Conservation (phyloP, 148 eudicot genomes). For the Polygonum aviculare region DNA sequence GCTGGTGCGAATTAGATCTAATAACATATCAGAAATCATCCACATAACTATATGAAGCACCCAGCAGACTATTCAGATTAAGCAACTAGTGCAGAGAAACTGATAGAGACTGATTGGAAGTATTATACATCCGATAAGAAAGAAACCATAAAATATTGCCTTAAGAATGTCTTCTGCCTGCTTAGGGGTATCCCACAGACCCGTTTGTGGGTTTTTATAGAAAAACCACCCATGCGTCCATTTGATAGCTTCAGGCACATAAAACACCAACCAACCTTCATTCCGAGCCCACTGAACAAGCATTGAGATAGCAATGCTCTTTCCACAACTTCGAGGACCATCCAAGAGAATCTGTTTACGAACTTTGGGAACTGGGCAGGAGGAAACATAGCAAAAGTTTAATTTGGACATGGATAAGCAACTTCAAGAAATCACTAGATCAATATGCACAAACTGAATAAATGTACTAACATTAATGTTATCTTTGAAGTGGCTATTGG, state of each 20-base stretch:
- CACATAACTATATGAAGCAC: background rate
- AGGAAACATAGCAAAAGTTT: background rate
- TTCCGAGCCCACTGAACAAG: constrained; percentile 97
- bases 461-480: background rate
- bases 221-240: constrained; percentile 95
- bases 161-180: constrained; percentile 75
- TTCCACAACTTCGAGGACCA: constrained; percentile 87
- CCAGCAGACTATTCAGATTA: background rate
- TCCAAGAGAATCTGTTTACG: constrained; percentile 83
- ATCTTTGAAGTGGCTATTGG: background rate
- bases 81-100: background rate
- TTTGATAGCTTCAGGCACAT: constrained; percentile 64
- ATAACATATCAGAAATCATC: background rate
- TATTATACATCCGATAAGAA: background rate
- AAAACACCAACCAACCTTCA: constrained; percentile 93
- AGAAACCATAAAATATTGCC: constrained; percentile 37
- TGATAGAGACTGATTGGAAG: background rate
- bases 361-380: constrained; percentile 51
- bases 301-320: constrained; percentile 92
- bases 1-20: background rate
- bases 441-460: background rate
- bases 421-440: background rate
- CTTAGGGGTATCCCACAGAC: constrained; percentile 92
- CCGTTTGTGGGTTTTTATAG: constrained; percentile 66
- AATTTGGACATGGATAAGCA: background rate